Evolutionary conservation across 2,329 filamentous ascomycete species (phyloP).

Genomic region (Ceratocystiopsis sp.): DNA sequence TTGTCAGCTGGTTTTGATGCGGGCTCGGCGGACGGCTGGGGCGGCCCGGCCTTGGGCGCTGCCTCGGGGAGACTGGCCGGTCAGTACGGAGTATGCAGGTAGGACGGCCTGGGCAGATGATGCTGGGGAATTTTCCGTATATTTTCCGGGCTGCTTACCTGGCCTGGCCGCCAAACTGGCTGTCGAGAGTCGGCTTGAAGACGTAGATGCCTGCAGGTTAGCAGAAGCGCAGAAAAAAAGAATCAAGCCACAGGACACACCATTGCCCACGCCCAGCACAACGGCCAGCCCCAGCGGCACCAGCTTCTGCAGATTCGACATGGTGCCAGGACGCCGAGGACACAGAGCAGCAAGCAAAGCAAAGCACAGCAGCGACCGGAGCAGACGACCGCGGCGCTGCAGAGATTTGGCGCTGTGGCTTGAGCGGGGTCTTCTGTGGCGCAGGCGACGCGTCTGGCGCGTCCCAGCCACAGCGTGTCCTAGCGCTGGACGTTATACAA

Average conservation of each 20-base stretch:
- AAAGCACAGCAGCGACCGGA: too few species aligned
- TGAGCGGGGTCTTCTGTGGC: not conserved
- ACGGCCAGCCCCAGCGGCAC: constrained; percentile 15
- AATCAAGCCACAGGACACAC: constrained; percentile 8
- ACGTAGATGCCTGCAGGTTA: constrained; percentile 7
- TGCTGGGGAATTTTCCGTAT: too few species aligned
- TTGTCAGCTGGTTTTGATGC: too few species aligned
- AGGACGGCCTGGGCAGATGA: too few species aligned
- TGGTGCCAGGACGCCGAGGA: not conserved
- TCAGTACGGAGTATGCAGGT: too few species aligned
- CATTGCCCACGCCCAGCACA: constrained; percentile 16
- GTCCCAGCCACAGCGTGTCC: not conserved
- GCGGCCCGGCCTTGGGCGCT: too few species aligned
- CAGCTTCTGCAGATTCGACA: constrained; percentile 6
- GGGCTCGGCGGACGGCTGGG: too few species aligned
- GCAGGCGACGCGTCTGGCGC: constrained; percentile 6
- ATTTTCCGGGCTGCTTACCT: too few species aligned
- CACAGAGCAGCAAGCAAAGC: too few species aligned
- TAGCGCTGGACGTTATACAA: not conserved
- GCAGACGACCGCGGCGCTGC: too few species aligned
- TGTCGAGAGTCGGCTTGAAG: constrained; percentile 3
- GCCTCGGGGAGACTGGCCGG: too few species aligned
- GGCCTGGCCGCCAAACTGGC: too few species aligned
- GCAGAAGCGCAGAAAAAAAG: not conserved
- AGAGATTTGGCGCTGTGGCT: not conserved